Evolutionary conservation across 78 protist genomes (phyloP).

Genomic region (Anaeramoeba flamelloides): DNA sequence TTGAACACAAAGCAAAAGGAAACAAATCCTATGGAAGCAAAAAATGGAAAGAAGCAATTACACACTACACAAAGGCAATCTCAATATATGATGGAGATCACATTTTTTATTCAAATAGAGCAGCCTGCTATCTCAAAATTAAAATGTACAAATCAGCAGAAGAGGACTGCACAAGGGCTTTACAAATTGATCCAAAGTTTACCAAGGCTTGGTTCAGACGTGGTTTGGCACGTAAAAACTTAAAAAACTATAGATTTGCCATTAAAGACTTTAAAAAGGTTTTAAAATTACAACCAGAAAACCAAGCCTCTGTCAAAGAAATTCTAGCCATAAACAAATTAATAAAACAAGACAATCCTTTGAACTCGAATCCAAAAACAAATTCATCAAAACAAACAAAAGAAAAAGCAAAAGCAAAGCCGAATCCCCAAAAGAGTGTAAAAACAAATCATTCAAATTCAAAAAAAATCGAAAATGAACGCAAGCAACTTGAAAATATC

Average conservation of each 20-base stretch:
- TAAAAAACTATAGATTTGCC: not conserved
- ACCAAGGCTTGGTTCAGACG: not conserved
- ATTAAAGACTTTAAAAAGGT: not conserved
- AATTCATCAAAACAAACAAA: not conserved
- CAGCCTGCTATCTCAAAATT: not conserved
- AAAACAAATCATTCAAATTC: not conserved
- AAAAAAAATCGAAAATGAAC: not conserved
- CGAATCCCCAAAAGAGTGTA: not conserved
- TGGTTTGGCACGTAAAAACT: not conserved
- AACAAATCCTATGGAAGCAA: not conserved
- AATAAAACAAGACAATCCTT: not conserved
- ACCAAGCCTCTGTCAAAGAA: not conserved
- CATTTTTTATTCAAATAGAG: not conserved
- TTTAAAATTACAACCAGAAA: not conserved
- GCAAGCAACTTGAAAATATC: not conserved
- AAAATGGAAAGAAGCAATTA: not conserved
- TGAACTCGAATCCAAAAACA: not conserved
- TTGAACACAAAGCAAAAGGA: not conserved
- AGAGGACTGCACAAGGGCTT: not conserved
- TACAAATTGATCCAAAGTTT: not conserved
- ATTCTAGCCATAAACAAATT: not conserved
- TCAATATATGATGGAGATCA: not conserved
- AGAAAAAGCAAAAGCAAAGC: not conserved
- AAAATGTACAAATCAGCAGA: not conserved
- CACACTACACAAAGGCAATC: not conserved